Evolutionary conservation across 1,284 basidiomycete species (phyloP).

Genomic region (Sporisorium sorghi): DNA sequence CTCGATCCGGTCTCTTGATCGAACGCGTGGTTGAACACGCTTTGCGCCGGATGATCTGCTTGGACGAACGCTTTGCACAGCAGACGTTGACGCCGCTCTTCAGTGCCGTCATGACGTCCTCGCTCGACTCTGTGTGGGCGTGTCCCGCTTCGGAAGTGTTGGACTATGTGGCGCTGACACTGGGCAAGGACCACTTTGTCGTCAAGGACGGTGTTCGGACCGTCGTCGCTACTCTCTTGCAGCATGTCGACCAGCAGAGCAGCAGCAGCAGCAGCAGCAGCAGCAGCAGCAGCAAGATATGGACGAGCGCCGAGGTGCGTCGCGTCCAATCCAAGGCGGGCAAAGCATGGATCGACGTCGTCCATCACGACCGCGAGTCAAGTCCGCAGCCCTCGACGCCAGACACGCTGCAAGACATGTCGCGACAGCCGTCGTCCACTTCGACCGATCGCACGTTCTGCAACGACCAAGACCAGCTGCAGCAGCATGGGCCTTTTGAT

Average conservation of each 20-base stretch:
- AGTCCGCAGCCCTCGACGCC: not conserved
- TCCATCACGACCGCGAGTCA: constrained; percentile 12
- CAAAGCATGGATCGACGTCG: constrained; percentile 15
- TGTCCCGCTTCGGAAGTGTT: constrained; percentile 64
- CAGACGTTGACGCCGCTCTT: constrained; percentile 58
- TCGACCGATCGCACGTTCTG: constrained; percentile 14
- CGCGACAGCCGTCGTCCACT: constrained; percentile 2
- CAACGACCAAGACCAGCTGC: constrained; percentile 1
- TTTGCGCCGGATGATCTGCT: constrained; percentile 15
- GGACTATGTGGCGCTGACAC: constrained; percentile 64
- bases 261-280: not conserved
- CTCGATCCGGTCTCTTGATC: not conserved
- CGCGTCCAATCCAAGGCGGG: constrained; percentile 7
- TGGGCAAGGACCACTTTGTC: constrained; percentile 60
- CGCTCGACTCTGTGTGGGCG: constrained; percentile 33
- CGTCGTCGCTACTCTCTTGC: constrained; percentile 53
- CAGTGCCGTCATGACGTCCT: constrained; percentile 61
- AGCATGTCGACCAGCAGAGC: constrained; percentile 21
- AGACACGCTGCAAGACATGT: constrained; percentile 8
- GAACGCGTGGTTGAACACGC: constrained; percentile 20
- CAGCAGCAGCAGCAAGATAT: constrained; percentile 18
- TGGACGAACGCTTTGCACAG: constrained; percentile 44
- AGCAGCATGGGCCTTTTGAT: constrained; percentile 51
- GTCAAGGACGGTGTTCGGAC: constrained; percentile 62
- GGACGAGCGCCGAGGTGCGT: constrained; percentile 28